Base-by-base conservation (phyloP, 768 basidiomycete genomes). In the Dendrothele bispora region DNA sequence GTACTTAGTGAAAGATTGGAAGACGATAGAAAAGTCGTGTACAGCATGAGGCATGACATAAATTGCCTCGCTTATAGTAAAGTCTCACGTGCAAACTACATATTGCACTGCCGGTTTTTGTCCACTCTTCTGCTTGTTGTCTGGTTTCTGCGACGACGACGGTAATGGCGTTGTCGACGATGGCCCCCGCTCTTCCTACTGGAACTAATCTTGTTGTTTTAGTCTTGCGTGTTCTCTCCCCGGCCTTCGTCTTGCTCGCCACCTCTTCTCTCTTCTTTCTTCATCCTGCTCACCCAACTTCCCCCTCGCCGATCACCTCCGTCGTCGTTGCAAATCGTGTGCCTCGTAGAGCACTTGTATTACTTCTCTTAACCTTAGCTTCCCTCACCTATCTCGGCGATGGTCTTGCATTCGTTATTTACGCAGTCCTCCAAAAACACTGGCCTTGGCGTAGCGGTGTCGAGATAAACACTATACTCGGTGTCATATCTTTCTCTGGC, bases 361-460 rank as follows among this genome's bases (percentile, higher is more conserved):
- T 94, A 39, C 63, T 75, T 35, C 70, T 91, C 51, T 74, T 95
- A 39, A 80, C 86, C 41, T 69, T 93, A 44, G 61, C 77, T 20
- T 78, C 88, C n/a, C 63, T 86, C 42, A 83, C 86, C 14, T 95
- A 83, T 62, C 72, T 95, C 42, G 66, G 82, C 25, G 91, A 95
- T 60, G 93, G 90, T 12, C 72, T 86, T 26, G 74, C 84, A 14
- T 85, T 89, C 56, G 80, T 87, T 35, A 68, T 79, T 4, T 78
- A 74, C 59, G 78, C 84, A 17, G 72, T 92, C 35, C 59, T 91
- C 48, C 72, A 78, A 54, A 81, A 83, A 55, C 51, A 71, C 8
- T 92, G 91, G 89, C 78, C 77, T 11, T 69, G 64, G 32, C 57
- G 71, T 50, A 82, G 83, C 7, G 88, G 83, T 20, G 74, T 87